phyloP scores from a whole-genome alignment of 2,329 filamentous ascomycete genomes.

The Trichophyton schoenleinii region DNA sequence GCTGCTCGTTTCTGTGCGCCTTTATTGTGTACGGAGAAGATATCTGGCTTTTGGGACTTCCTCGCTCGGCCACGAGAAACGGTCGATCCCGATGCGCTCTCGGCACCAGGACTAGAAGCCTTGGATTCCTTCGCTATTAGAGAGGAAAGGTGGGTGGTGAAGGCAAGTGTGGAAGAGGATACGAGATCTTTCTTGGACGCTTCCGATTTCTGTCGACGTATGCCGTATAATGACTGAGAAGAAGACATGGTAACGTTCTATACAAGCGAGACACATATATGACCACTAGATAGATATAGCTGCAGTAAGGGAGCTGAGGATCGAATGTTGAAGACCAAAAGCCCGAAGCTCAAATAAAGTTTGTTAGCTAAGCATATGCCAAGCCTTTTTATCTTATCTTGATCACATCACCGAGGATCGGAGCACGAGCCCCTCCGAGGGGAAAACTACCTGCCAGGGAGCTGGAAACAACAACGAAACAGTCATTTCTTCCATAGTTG shows the following conservation, averaged over 20 bases:
- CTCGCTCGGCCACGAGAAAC: conserved; percentile 30
- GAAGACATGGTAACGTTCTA: neutral
- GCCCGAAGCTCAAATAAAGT: neutral
- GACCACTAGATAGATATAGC: neutral
- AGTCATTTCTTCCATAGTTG: neutral
- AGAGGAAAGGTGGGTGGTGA: conserved; percentile 75
- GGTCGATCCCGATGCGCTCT: conserved; percentile 29
- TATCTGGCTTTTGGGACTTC: conserved; percentile 49
- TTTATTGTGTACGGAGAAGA: conserved; percentile 56
- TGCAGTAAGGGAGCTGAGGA: neutral
- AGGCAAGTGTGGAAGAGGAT: conserved; percentile 63
- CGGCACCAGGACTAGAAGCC: conserved; percentile 2
- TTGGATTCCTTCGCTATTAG: conserved; percentile 50
- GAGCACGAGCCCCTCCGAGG: neutral
- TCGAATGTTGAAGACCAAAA: neutral
- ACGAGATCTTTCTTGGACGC: conserved; percentile 50
- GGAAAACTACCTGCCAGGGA: neutral
- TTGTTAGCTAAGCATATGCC: neutral
- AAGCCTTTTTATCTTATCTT: conserved; percentile 3
- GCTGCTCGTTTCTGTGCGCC: conserved; percentile 51
- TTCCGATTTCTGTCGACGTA: conserved; percentile 53
- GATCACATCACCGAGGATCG: neutral
- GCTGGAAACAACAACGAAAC: neutral
- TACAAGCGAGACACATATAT: neutral
- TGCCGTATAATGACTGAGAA: conserved; percentile 53